Percentiles rank a stretch among this genome's conserved stretches.
These are phyloP conservation scores for Aphanomyces astaci DNA, from an alignment of 352 stramenopile genomes.

Conservation along the genomic window DNA sequence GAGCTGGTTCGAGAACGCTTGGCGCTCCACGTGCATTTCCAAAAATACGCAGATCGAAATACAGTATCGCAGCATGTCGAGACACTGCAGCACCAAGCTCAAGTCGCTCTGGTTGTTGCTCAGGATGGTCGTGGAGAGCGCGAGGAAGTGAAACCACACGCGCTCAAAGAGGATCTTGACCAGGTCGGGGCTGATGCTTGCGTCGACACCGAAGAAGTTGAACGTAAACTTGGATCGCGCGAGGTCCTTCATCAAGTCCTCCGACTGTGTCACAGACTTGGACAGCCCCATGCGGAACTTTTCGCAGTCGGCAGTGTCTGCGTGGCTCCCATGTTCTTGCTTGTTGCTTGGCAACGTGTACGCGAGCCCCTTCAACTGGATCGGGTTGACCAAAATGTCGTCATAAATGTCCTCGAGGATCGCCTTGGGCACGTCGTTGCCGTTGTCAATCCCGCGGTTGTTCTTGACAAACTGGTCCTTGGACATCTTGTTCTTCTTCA, in stretches of 20 bases:
- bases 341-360: constrained; percentile 36
- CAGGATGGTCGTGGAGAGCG: constrained; percentile 75
- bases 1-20: constrained; percentile 69
- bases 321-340: constrained; percentile 33
- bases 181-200: constrained; percentile 81
- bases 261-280: constrained; percentile 72
- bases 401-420: constrained; percentile 96
- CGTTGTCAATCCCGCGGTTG: constrained; percentile 89
- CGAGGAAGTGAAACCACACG: constrained; percentile 94
- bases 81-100: constrained; percentile 68
- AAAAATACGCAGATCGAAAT: constrained; percentile 82
- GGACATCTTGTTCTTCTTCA: constrained; percentile 95
- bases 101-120: constrained; percentile 69
- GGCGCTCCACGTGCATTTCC: constrained; percentile 60
- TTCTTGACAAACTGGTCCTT: constrained; percentile 97
- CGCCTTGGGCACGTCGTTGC: constrained; percentile 81
- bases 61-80: constrained; percentile 68
- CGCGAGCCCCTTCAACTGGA: constrained; percentile 80
- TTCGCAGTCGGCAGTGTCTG: constrained; percentile 60
- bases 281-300: constrained; percentile 60
- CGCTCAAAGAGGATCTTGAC: constrained; percentile 89
- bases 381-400: constrained; percentile 87
- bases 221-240: constrained; percentile 79
- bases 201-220: constrained; percentile 87
- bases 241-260: constrained; percentile 80